A percentile compares a stretch with the other conserved stretches of the same genome.
phyloP scores from a whole-genome alignment of 2,329 filamentous ascomycete species.

The Sphaerostilbella broomeana region DNA sequence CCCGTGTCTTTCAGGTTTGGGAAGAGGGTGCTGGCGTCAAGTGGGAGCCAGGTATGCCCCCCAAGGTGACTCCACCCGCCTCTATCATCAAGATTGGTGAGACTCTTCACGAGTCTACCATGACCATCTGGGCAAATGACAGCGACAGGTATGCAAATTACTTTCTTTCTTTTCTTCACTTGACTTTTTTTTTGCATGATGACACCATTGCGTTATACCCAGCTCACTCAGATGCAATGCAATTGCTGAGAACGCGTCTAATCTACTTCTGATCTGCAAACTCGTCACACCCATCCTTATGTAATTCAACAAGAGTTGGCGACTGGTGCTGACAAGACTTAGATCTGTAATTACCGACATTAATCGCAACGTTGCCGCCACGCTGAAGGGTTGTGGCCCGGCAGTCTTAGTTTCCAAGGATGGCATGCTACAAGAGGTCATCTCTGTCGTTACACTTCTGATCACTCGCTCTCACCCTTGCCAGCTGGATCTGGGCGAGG shows the following conservation, averaged over 20 bases:
- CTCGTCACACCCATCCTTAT: too few species aligned
- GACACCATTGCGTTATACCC: conserved; percentile 89
- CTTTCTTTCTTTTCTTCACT: conserved; percentile 6
- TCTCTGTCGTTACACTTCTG: conserved; percentile 68
- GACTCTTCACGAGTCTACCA: conserved; percentile 75
- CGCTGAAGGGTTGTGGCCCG: conserved; percentile 84
- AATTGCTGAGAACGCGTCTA: conserved; percentile 77
- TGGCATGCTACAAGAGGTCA: conserved; percentile 63
- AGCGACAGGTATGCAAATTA: conserved; percentile 88
- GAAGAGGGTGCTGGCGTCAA: conserved; percentile 69
- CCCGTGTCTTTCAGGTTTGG: conserved; percentile 80
- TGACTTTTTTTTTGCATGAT: conserved; percentile 54
- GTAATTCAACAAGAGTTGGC: too few species aligned
- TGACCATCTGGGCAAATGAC: conserved; percentile 83
- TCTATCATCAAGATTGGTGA: conserved; percentile 81
- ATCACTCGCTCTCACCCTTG: conserved; percentile 88
- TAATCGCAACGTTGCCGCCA: conserved; percentile 86
- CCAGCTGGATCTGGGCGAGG: conserved; percentile 81
- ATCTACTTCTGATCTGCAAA: conserved; percentile 33
- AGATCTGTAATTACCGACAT: conserved; percentile 90
- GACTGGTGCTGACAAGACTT: conserved; percentile 41
- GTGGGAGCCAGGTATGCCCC: conserved; percentile 82
- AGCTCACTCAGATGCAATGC: conserved; percentile 98
- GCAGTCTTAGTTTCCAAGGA: conserved; percentile 70
- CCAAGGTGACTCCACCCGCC: conserved; percentile 69